Evolutionary conservation across 1,284 basidiomycete species (phyloP).

Genomic region (Leccinum angustisporum): DNA sequence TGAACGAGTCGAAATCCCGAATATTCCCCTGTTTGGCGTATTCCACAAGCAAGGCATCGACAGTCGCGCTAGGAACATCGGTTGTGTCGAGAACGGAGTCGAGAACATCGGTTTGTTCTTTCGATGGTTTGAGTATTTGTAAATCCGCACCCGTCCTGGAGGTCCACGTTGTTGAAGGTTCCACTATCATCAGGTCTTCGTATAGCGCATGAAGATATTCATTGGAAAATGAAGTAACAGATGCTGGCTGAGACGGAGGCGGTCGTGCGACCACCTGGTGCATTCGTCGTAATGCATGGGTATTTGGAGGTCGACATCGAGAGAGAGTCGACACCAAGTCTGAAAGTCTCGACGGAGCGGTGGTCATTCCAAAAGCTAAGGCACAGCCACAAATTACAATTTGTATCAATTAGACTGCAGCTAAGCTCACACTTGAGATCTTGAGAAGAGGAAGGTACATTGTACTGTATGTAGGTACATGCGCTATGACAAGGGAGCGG

Average conservation of each 20-base stretch:
- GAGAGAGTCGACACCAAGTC: constrained; percentile 1
- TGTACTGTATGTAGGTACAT: too few relatives aligned
- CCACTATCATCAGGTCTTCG: neutral
- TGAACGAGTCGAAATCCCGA: constrained; percentile 44
- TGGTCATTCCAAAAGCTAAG: neutral
- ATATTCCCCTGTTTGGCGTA: constrained; percentile 52
- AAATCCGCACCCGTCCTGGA: neutral
- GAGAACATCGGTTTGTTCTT: neutral
- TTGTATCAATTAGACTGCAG: too few relatives aligned
- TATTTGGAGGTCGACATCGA: constrained; percentile 3
- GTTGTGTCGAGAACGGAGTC: constrained; percentile 11
- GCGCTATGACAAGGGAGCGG: too few relatives aligned
- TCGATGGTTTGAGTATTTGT: neutral
- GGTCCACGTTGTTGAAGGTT: neutral
- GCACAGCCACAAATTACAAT: neutral
- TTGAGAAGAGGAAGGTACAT: too few relatives aligned
- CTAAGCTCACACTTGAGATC: too few relatives aligned
- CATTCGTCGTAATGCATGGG: constrained; percentile 13
- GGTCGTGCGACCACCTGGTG: constrained; percentile 23
- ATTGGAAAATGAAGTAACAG: neutral
- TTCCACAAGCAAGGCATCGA: constrained; percentile 48
- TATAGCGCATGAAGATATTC: neutral
- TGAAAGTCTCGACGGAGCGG: constrained; percentile 5
- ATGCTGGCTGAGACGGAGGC: neutral
- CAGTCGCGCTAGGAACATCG: constrained; percentile 38